Evolutionary conservation across 2,329 filamentous ascomycete species (phyloP).

Genomic region (Neopestalotiopsis sp.): DNA sequence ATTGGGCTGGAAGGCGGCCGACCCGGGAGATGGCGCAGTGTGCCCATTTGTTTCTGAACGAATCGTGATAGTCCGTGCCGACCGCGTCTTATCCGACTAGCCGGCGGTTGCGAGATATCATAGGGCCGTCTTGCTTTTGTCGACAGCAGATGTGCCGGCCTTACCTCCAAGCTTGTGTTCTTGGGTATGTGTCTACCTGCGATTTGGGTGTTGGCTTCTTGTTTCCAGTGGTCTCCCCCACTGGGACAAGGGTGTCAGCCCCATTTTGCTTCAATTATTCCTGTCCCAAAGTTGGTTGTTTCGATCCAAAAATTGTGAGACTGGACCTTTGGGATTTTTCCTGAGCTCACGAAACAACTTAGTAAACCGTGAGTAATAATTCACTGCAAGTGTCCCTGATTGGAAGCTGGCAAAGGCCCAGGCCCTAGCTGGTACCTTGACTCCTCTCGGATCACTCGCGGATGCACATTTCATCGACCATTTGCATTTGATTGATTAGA

Average conservation of each 20-base stretch:
- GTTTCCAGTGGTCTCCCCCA: too few species aligned
- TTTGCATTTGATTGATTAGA: too few species aligned
- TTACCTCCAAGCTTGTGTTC: too few species aligned
- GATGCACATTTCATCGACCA: background rate
- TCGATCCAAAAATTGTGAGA: background rate
- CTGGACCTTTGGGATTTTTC: slow-evolving; percentile 2
- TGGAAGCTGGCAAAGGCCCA: background rate
- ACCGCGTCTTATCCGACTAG: background rate
- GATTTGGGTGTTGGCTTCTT: too few species aligned
- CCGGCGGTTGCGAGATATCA: background rate
- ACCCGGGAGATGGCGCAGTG: background rate
- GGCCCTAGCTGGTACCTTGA: background rate
- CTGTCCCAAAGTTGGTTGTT: background rate
- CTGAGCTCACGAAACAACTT: background rate
- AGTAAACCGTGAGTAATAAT: background rate
- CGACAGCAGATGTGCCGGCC: background rate
- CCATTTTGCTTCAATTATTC: background rate
- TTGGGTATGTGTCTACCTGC: too few species aligned
- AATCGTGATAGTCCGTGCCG: background rate
- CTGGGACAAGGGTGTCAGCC: too few species aligned
- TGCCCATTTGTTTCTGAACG: background rate
- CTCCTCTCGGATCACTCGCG: background rate
- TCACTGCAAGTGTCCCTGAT: background rate
- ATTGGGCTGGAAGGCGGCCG: background rate
- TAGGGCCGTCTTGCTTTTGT: background rate